Conservation (phyloP, 768 basidiomycete genomes). For the Suillus spraguei region DNA sequence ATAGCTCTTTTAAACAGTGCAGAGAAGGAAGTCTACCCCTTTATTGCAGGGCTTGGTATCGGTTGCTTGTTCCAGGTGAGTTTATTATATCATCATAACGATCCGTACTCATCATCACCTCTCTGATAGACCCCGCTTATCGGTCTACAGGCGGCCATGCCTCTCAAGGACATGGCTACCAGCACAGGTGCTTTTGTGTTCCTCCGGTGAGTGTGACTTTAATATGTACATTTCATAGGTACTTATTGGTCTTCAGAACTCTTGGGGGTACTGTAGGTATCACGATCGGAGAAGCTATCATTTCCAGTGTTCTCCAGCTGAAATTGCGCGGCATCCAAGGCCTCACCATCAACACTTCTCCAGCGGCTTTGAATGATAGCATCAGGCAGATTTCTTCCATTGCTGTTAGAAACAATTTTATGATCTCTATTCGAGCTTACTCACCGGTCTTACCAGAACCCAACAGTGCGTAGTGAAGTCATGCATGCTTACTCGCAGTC, state of each 20-base stretch:
- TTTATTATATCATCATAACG: not conserved
- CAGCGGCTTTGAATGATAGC: slow-evolving; percentile 47
- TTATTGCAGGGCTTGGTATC: slow-evolving; percentile 35
- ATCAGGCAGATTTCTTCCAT: slow-evolving; percentile 44
- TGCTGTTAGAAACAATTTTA: slow-evolving; percentile 18
- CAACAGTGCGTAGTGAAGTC: slow-evolving; percentile 31
- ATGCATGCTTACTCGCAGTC: slow-evolving; percentile 40
- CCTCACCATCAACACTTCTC: slow-evolving; percentile 40
- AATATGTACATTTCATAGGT: not conserved
- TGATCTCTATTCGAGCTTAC: not conserved
- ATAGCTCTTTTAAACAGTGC: slow-evolving; percentile 23
- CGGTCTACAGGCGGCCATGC: slow-evolving; percentile 47
- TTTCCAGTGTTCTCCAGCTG: slow-evolving; percentile 49
- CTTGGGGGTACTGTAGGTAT: slow-evolving; percentile 79
- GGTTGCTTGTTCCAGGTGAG: slow-evolving; percentile 38
- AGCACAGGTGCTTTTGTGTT: slow-evolving; percentile 41
- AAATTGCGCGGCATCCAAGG: slow-evolving; percentile 21
- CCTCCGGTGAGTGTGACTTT: slow-evolving; percentile 25
- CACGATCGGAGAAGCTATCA: slow-evolving; percentile 72
- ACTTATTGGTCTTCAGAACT: slow-evolving; percentile 41
- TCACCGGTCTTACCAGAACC: slow-evolving; percentile 25
- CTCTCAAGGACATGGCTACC: slow-evolving; percentile 46
- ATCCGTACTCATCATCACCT: not conserved
- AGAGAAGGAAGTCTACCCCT: slow-evolving; percentile 33
- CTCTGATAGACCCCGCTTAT: slow-evolving; percentile 32